Evolutionary conservation across 2,329 filamentous ascomycete species (phyloP), one percentile per base, ranked within the genome.

Genomic region (Clarireedia hainanense): DNA sequence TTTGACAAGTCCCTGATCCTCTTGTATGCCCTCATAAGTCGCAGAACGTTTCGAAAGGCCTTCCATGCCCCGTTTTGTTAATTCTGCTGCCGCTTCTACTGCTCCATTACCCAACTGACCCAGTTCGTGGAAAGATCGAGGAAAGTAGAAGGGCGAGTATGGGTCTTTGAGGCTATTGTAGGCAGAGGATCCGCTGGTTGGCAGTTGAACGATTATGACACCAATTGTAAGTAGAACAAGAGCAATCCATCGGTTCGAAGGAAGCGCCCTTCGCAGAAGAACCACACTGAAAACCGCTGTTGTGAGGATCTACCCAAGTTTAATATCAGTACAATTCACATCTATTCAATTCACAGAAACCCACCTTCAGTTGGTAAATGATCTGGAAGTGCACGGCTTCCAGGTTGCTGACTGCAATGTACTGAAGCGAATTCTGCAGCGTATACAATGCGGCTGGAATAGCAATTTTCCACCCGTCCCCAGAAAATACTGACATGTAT

Each of bases 311-410:
- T 83, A 58, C 1, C 1, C 30, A 34, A 6, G 50, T 2, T 12
- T 17, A 3, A 20, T 7, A 50, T 65, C 47, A 65, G 60, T 54
- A 30, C 45, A 58, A 17, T 48, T 17, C 34, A 14, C 9, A 14
- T 10, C 9, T 47, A n/a, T 20, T 9, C 2, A 53, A 48, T 17
- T 5, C 30, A 23, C 27, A 45, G n/a, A 15, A 6, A 34, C 70
- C n/a, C 65, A 81, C 80, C 76, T 96, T 96, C 57, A 97, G 77
- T 72, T 99, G 92, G 69, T 94, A 95, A 26, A 94, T 83, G 57
- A 96, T 85, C 71, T 96, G 91, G 68, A 96, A 97, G 53, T 92
- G 91, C 4, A 94, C 90, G 0, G 92, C 88, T 66, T 95, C 90
- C 64, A 97, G 72, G 63, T 97, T 96, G 59, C 89, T 90, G 10